Evolutionary conservation across 805 yeast genomes (phyloP), one percentile per base, ranked within the genome.

Genomic region (Starmerella apis): DNA sequence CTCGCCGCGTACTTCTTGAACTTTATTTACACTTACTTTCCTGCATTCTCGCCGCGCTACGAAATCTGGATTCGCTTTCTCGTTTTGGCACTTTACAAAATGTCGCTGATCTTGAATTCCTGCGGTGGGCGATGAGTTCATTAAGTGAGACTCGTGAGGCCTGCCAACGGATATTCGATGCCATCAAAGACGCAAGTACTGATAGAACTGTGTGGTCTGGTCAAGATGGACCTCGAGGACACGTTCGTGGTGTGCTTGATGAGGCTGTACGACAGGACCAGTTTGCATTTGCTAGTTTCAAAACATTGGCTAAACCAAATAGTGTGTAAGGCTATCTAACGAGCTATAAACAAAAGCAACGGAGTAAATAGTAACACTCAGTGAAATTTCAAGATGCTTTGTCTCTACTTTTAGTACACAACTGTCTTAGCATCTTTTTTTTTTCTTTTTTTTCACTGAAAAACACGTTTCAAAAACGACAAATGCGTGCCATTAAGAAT

Each of bases 61-160:
- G 75, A 23, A 73, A 68, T 28, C 59, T 75, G 7, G 77, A 76
- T 28, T 60, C 63, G 13, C 67, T 76, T 35, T 70, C 76, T 0
- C 62, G 69, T 8, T 72, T 69, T 30, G 80, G 79, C 1, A 61
- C 73, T 37, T 63, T 74, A 48, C 83, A 78, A 60, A 68, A 72
- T 2, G 67, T 73, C 0, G 72, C 78, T 3, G 83, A 79, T 56
- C 58, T 78, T 24, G 77, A 76, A 57, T 77, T 78, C 56, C 69
- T 77, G 59, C 68, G 71, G 43, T 63, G 58, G 33, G 61, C 62
- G n/a, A 54, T 67, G 62, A 49, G 51, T 24, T 49, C 57, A n/a
- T 59, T 59, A 35, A 46, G 52, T 18, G 63, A 63, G 16, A 44
- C 63, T 2, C 50, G 50, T 16, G 54, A 57, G 38, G 53, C 55